Conservation (phyloP, 148 eudicot species). For the Nyssa sinensis region DNA sequence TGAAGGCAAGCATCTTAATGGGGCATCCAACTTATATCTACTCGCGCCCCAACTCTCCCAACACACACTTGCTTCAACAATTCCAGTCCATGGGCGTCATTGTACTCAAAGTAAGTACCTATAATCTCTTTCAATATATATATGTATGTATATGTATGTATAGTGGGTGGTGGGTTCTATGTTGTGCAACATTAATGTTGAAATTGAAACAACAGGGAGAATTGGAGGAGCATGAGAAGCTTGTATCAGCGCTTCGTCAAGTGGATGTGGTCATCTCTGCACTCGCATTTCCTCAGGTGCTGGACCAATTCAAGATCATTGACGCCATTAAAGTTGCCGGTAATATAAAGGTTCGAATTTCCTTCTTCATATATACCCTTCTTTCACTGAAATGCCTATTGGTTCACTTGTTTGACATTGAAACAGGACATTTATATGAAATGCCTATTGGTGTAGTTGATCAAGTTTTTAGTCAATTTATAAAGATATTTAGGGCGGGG, state of each 20-base stretch:
- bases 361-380: no score
- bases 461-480: no score
- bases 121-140: not conserved
- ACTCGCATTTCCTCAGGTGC: conserved; percentile 21
- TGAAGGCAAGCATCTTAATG: no score
- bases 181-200: no score
- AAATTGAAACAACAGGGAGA: conserved; percentile 18
- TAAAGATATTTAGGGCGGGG: no score
- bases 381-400: no score
- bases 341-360: conserved; percentile 23
- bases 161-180: no score
- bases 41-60: conserved; percentile 18
- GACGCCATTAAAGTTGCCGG: conserved; percentile 28
- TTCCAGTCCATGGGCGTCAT: conserved; percentile 17
- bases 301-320: conserved; percentile 24
- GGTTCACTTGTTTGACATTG: no score
- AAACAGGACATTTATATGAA: no score
- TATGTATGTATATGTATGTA: no score
- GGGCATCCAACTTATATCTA: conserved; percentile 2
- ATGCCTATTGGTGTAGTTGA: no score
- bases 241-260: conserved; percentile 16
- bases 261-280: conserved; percentile 29
- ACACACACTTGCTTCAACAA: conserved; percentile 12
- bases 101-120: conserved; percentile 7
- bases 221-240: conserved; percentile 25